Percentiles rank a stretch among this genome's conserved stretches.
These are phyloP conservation scores for Melocanna baccifera DNA, from an alignment of 176 grass and related monocot species.

Conservation along the genomic window DNA sequence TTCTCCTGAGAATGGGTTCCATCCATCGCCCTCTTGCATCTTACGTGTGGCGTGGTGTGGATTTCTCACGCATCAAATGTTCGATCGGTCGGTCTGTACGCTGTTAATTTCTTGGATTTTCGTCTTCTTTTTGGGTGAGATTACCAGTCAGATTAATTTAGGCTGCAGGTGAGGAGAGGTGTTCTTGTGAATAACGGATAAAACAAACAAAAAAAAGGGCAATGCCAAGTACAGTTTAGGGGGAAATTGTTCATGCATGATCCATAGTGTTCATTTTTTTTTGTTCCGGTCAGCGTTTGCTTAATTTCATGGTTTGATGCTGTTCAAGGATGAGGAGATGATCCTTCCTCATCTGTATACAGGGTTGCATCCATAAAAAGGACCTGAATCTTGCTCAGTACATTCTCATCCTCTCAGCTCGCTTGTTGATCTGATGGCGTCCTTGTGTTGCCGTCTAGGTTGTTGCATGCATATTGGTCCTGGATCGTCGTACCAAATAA, in stretches of 20 bases:
- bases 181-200: slow-evolving; percentile 34
- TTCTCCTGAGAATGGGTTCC: slow-evolving; percentile 50
- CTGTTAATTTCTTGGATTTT: neutral
- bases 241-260: neutral
- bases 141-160: slow-evolving; percentile 17
- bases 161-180: slow-evolving; percentile 21
- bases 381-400: neutral
- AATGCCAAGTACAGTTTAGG: slow-evolving; percentile 8
- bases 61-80: neutral
- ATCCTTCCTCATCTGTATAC: neutral
- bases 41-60: neutral
- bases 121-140: neutral
- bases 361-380: neutral
- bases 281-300: neutral
- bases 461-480: neutral
- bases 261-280: neutral
- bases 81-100: neutral
- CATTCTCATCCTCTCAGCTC: too few relatives aligned
- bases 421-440: neutral
- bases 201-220: neutral
- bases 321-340: neutral
- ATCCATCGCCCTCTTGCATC: too few relatives aligned
- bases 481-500: neutral
- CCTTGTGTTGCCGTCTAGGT: neutral
- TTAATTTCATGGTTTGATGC: neutral